phyloP scores from a whole-genome alignment of 768 basidiomycete species.

The Psilocybe azurescens region DNA sequence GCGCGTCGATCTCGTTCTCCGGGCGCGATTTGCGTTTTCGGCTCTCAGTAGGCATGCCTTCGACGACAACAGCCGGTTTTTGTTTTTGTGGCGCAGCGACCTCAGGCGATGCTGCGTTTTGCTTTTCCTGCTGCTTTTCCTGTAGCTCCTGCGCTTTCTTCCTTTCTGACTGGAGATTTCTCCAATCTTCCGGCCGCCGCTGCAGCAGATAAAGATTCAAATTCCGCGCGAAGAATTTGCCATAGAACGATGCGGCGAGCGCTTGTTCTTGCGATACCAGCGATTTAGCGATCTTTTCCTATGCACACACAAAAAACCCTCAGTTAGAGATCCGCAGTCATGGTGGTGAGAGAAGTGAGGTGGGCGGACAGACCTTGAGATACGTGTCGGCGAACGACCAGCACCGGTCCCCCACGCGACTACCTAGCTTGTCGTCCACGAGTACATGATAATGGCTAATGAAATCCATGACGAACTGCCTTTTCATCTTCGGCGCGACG shows the following conservation, averaged over 20 bases:
- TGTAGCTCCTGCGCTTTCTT: constrained; percentile 29
- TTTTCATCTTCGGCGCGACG: constrained; percentile 66
- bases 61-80: not conserved
- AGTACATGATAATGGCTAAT: constrained; percentile 81
- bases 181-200: constrained; percentile 87
- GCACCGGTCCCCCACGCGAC: constrained; percentile 87
- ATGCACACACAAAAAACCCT: not conserved
- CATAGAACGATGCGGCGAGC: constrained; percentile 81
- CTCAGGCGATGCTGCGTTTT: not conserved
- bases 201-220: constrained; percentile 80
- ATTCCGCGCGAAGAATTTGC: constrained; percentile 86
- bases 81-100: not conserved
- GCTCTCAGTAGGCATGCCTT: constrained; percentile 7
- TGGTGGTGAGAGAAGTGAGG: too few relatives aligned
- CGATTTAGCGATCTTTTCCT: constrained; percentile 94
- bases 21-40: constrained; percentile 48
- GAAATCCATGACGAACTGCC: constrained; percentile 74
- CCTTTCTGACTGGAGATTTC: constrained; percentile 63
- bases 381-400: constrained; percentile 94
- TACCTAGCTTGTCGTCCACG: constrained; percentile 90
- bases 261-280: constrained; percentile 72
- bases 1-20: constrained; percentile 76
- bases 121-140: not conserved
- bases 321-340: constrained; percentile 10
- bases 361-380: constrained; percentile 66